phyloP scores from a whole-genome alignment of 331 rosid species.

The Acacia pycnantha region DNA sequence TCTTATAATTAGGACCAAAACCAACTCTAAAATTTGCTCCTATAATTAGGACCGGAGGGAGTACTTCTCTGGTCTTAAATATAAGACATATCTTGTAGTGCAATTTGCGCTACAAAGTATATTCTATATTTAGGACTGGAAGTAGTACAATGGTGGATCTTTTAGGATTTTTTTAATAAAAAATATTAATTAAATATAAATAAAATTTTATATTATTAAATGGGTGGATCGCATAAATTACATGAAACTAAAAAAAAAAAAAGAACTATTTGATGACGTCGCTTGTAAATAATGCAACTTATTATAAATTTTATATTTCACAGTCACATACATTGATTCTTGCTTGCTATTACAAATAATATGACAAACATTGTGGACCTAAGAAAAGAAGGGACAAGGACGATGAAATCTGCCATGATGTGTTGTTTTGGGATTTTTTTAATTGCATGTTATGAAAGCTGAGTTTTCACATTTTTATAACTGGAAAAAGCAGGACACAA shows the following conservation, averaged over 20 bases:
- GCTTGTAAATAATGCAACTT: background rate
- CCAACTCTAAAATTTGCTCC: too few relatives aligned
- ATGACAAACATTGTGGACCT: background rate
- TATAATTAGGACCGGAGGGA: too few relatives aligned
- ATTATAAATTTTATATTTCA: background rate
- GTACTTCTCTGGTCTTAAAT: too few relatives aligned
- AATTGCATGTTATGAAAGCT: slow-evolving; percentile 41
- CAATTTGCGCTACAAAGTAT: too few relatives aligned
- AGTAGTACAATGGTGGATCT: too few relatives aligned
- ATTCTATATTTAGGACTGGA: too few relatives aligned
- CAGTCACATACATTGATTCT: background rate
- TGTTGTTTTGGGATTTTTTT: slow-evolving; percentile 34
- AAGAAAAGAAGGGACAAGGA: slow-evolving; percentile 20
- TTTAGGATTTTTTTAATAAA: too few relatives aligned
- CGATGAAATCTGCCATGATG: slow-evolving; percentile 29
- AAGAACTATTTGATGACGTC: background rate
- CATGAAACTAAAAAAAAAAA: background rate
- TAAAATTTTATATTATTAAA: background rate
- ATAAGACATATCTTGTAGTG: too few relatives aligned
- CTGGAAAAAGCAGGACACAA: slow-evolving; percentile 17
- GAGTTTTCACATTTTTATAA: background rate
- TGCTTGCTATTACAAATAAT: background rate
- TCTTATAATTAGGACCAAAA: too few relatives aligned
- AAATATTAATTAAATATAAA: background rate
- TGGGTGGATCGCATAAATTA: background rate